A percentile compares a stretch with the other conserved stretches of the same genome.
Conservation (phyloP, 192 early-diverging fungal species). For the Ambispora gerdemannii region DNA sequence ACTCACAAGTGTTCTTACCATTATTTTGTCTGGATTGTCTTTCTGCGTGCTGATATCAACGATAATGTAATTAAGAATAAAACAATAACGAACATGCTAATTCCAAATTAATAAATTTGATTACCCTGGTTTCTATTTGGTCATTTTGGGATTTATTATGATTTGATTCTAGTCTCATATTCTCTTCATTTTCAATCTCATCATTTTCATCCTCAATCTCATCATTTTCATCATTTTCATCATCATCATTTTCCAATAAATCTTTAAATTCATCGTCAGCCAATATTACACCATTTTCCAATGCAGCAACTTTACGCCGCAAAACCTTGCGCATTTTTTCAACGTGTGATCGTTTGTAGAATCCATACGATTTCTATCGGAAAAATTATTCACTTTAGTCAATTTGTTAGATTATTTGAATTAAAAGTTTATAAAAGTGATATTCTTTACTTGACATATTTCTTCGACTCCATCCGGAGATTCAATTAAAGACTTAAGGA, state of each 20-base stretch:
- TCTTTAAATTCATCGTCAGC: conserved; percentile 22
- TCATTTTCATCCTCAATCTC: background rate
- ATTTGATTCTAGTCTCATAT: too few species aligned
- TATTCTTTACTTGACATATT: background rate
- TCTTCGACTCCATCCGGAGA: conserved; percentile 24
- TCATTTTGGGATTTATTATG: background rate
- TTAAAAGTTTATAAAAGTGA: background rate
- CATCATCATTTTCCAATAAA: background rate
- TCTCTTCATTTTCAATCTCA: background rate
- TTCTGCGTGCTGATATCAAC: background rate
- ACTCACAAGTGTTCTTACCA: background rate
- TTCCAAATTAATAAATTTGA: background rate
- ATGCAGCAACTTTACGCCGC: conserved; percentile 23
- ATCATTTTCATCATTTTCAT: conserved; percentile 12
- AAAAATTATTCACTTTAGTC: background rate
- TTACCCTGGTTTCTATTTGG: conserved; percentile 12
- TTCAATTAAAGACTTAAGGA: conserved; percentile 30
- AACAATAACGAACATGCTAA: background rate
- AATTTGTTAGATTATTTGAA: background rate
- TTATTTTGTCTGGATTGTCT: background rate
- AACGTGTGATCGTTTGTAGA: conserved; percentile 18
- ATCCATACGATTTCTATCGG: conserved; percentile 29
- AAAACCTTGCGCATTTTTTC: conserved; percentile 24
- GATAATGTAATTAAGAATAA: background rate
- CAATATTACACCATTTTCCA: conserved; percentile 5